phyloP scores from a whole-genome alignment of 83 land plant genomes.

The Thuja plicata region DNA sequence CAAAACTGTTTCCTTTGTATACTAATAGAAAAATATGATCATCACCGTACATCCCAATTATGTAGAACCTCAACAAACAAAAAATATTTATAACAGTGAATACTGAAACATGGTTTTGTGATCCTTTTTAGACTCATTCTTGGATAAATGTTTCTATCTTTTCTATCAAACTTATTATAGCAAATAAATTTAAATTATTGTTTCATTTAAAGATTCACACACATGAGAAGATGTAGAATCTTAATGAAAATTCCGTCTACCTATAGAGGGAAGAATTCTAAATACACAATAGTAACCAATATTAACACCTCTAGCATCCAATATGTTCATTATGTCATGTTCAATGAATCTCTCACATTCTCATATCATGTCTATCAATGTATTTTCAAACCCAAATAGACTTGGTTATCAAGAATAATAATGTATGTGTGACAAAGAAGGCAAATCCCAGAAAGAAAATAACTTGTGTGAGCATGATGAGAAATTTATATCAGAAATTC shows the following conservation, averaged over 20 bases:
- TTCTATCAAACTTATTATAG: background rate
- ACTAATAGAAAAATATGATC: no score
- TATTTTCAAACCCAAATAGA: background rate
- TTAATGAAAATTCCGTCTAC: background rate
- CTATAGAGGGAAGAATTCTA: background rate
- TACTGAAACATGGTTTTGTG: background rate
- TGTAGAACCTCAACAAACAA: background rate
- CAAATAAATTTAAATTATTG: no score
- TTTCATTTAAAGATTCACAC: background rate
- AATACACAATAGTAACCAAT: background rate
- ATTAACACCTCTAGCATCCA: background rate
- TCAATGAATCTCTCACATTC: background rate
- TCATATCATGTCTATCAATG: background rate
- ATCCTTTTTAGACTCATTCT: background rate
- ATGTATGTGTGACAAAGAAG: background rate
- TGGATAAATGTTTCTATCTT: background rate
- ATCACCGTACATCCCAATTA: background rate
- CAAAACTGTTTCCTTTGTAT: no score
- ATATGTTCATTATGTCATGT: background rate
- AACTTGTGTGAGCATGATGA: background rate
- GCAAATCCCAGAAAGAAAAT: background rate
- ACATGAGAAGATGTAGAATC: background rate
- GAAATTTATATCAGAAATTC: background rate
- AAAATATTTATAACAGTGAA: background rate
- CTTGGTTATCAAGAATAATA: background rate